Conservation (phyloP, 1,139 yeast genomes). For the Blastobotrys arbuscula region DNA sequence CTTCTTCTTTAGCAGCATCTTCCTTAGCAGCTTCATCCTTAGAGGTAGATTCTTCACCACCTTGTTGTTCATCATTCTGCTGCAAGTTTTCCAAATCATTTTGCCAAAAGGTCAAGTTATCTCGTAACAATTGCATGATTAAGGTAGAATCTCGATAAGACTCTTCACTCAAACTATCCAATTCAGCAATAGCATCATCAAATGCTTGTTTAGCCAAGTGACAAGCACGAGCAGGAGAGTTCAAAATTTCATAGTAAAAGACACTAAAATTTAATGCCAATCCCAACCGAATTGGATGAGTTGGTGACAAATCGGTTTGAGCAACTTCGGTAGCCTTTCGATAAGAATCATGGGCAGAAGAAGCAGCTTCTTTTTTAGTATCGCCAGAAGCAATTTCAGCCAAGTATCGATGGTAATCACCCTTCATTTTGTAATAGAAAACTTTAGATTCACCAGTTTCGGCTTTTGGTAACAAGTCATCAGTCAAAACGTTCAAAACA, state of each 20-base stretch:
- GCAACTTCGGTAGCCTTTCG: conserved; percentile 97
- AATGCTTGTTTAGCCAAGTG: conserved; percentile 99
- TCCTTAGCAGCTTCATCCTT: conserved; percentile 5
- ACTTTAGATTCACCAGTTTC: conserved; percentile 98
- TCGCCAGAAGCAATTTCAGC: conserved; percentile 95
- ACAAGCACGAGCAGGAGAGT: conserved; percentile 98
- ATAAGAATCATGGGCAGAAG: conserved; percentile 91
- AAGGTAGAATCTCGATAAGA: conserved; percentile 97
- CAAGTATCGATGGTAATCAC: conserved; percentile 98
- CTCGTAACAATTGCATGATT: conserved; percentile 98
- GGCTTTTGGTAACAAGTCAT: conserved; percentile 90
- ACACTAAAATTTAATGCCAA: conserved; percentile 97
- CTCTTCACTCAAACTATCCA: conserved; percentile 96
- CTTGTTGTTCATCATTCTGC: conserved; percentile 44
- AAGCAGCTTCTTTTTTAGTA: conserved; percentile 92
- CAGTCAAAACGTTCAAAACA: conserved; percentile 78
- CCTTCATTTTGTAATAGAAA: conserved; percentile 98
- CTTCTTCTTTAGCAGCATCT: conserved; percentile 1
- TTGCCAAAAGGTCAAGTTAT: conserved; percentile 98
- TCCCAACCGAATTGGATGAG: conserved; percentile 98
- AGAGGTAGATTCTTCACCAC: conserved; percentile 5
- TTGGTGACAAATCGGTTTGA: conserved; percentile 95
- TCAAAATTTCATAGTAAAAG: conserved; percentile 95
- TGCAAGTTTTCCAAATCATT: conserved; percentile 74
- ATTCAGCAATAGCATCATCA: conserved; percentile 98